phyloP scores from a whole-genome alignment of 108 stramenopile species.

The Discostella stelligeroides region DNA sequence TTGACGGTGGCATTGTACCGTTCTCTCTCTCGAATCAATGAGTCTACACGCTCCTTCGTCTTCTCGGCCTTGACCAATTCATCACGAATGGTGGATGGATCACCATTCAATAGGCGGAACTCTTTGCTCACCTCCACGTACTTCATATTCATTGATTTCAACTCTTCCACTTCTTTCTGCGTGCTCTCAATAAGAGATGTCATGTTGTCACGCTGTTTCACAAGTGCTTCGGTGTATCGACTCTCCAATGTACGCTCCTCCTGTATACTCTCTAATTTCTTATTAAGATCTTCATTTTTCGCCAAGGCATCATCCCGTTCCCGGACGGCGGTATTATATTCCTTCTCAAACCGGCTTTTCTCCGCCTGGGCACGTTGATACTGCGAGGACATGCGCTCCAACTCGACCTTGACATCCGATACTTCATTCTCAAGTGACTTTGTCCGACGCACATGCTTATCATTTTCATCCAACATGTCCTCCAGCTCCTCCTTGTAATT shows the following conservation, averaged over 20 bases:
- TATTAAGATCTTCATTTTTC: slow-evolving; percentile 28
- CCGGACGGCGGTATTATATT: not conserved
- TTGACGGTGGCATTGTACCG: slow-evolving; percentile 53
- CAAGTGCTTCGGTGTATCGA: slow-evolving; percentile 45
- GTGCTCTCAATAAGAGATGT: slow-evolving; percentile 41
- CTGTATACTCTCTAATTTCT: slow-evolving; percentile 37
- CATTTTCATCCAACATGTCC: slow-evolving; percentile 38
- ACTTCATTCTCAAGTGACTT: not conserved
- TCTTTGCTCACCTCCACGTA: slow-evolving; percentile 13
- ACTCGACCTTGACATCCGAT: slow-evolving; percentile 17
- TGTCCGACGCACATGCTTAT: slow-evolving; percentile 8
- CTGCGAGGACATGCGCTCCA: slow-evolving; percentile 21
- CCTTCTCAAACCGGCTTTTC: slow-evolving; percentile 21
- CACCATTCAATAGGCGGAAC: slow-evolving; percentile 12
- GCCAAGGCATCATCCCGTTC: slow-evolving; percentile 15
- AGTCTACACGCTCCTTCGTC: slow-evolving; percentile 28
- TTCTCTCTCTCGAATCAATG: slow-evolving; percentile 32
- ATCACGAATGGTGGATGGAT: slow-evolving; percentile 7
- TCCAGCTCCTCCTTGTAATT: slow-evolving; percentile 37
- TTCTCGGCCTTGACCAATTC: slow-evolving; percentile 16
- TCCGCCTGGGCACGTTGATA: slow-evolving; percentile 14
- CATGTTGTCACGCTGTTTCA: slow-evolving; percentile 53
- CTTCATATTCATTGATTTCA: slow-evolving; percentile 25
- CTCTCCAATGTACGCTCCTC: slow-evolving; percentile 45
- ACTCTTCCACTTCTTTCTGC: slow-evolving; percentile 38